Evolutionary conservation across 192 early-diverging fungal species (phyloP), one percentile per base, ranked within the genome.

Genomic region (Podila minutissima): DNA sequence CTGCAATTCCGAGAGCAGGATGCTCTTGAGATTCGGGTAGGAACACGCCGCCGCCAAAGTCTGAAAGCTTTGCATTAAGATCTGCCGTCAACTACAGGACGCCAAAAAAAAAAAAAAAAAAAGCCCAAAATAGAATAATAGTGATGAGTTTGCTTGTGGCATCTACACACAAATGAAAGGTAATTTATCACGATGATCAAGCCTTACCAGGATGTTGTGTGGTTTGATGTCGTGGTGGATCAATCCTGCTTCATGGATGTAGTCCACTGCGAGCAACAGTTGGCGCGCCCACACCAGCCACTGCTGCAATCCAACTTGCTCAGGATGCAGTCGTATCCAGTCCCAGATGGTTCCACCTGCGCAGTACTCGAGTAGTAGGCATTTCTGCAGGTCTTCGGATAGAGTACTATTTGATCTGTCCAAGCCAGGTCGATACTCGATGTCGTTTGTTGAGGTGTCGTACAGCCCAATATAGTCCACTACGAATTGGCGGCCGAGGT

Each of bases 191-290:
- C 6, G 9, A 5, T 29, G 0, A 13, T 31, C 7, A 50, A 31
- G 10, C 28, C 77, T 37, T 82, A 83, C 74, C 73, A 91, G 69
- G 55, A 91, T 83, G 64, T 91, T 91, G 71, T 91, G 89, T 17
- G 82, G 84, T 71, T 91, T 91, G 58, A 91, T 88, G 57, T 91
- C 89, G 60, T 87, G 86, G 71, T 91, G 89, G 9, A 86, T 83
- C 67, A 88, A 67, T 22, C 87, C 86, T 0, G 84, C 84, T 10
- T 70, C 72, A 60, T 86, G 85, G 55, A 91, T 81, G 22, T 74
- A 85, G 11, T 86, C 81, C 32, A 91, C 79, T 31, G 89, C 89
- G 22, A 71, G 58, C 4, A 87, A 50, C 50, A 91, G 84, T 76
- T 91, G 89, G 3, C 86, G 70, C 11, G 88, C 83, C 89, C 89